These are phyloP conservation scores for Trichosporon coremiiforme DNA, from an alignment of 1,284 basidiomycete species.

Conservation along the genomic window DNA sequence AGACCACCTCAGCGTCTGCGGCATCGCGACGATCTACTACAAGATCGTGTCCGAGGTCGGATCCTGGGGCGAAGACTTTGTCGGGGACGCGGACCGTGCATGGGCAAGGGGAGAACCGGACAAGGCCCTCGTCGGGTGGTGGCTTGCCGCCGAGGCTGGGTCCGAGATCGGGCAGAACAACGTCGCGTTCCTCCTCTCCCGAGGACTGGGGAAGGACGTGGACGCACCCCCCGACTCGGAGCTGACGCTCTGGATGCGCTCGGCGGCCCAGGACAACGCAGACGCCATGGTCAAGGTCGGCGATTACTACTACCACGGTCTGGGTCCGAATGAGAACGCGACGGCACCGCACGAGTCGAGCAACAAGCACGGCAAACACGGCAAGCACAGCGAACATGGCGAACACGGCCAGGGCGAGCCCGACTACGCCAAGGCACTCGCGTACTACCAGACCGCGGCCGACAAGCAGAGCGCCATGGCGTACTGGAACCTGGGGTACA, in stretches of 20 bases:
- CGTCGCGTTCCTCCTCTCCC: conserved; percentile 87
- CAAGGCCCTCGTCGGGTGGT: conserved; percentile 76
- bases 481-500: conserved; percentile 98
- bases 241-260: conserved; percentile 89
- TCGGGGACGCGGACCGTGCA: conserved; percentile 75
- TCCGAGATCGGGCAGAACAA: conserved; percentile 95
- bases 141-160: conserved; percentile 89
- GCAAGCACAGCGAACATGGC: no score
- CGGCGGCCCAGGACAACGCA: conserved; percentile 88
- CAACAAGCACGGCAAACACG: neutral
- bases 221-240: conserved; percentile 60
- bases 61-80: conserved; percentile 80
- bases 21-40: conserved; percentile 77
- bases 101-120: conserved; percentile 72
- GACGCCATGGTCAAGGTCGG: conserved; percentile 96
- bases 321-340: conserved; percentile 23
- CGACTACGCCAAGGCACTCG: conserved; percentile 79
- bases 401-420: conserved; percentile 48
- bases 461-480: conserved; percentile 89
- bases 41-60: conserved; percentile 87
- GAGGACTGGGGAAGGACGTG: conserved; percentile 52
- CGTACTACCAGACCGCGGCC: conserved; percentile 87
- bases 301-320: conserved; percentile 73
- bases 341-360: conserved; percentile 38
- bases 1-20: conserved; percentile 64